Conservation (phyloP, 345 rosid species). For the Arabis hirsuta region DNA sequence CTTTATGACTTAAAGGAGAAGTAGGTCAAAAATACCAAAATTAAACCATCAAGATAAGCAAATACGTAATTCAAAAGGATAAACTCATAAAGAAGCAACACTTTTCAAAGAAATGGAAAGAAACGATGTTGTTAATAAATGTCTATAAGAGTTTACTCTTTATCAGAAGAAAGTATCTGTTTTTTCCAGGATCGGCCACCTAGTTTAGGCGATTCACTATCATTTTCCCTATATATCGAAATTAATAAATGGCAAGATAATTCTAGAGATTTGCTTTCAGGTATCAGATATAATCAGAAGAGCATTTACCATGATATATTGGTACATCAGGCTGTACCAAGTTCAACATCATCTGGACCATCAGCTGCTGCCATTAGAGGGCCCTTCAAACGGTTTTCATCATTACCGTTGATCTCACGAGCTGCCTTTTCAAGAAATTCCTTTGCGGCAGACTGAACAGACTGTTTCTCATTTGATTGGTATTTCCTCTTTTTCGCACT, state of each 20-base stretch:
- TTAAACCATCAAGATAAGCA: slow-evolving; percentile 1
- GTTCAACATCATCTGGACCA: slow-evolving; percentile 52
- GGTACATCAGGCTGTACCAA: slow-evolving; percentile 33
- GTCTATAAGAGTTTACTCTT: not conserved
- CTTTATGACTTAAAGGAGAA: not conserved
- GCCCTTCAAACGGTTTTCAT: slow-evolving; percentile 64
- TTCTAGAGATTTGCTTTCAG: slow-evolving; percentile 8
- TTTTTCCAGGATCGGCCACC: not conserved
- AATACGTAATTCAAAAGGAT: not conserved
- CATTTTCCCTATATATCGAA: slow-evolving; percentile 22
- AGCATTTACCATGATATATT: slow-evolving; percentile 38
- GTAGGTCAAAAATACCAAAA: not conserved
- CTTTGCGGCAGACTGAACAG: slow-evolving; percentile 76
- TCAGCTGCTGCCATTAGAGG: slow-evolving; percentile 56
- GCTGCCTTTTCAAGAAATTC: slow-evolving; percentile 95
- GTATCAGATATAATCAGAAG: slow-evolving; percentile 9
- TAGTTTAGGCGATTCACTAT: not conserved
- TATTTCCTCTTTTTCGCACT: slow-evolving; percentile 77
- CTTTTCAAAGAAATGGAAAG: slow-evolving; percentile 3
- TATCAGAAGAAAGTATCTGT: not conserved
- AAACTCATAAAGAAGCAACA: slow-evolving; percentile 3
- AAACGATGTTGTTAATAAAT: not conserved
- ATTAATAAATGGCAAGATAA: not conserved
- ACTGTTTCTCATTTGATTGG: slow-evolving; percentile 58
- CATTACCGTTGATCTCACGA: slow-evolving; percentile 70